Evolutionary conservation across 2,329 filamentous ascomycete genomes (phyloP), one percentile per base, ranked within the genome.

Genomic region (Diaporthe eres): DNA sequence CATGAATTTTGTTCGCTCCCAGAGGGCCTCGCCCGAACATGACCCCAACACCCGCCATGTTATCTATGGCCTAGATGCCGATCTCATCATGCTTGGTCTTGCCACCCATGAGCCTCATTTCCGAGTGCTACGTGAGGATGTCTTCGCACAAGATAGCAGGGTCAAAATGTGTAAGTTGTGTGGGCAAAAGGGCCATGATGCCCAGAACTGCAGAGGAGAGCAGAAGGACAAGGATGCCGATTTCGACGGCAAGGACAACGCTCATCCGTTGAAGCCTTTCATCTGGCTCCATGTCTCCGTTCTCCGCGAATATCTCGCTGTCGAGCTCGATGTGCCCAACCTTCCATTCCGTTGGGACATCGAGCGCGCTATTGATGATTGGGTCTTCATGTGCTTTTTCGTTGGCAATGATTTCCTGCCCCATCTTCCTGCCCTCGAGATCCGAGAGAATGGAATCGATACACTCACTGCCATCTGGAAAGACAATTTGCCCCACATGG

Each of bases 311-410:
- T 99, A 99, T 83, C 89, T 99, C 73, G 95, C 94, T 75, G 93
- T 95, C 71, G 97, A 99, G 85, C 92, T 99, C 80, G 90, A 94
- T 81, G 93, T 98, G 47, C 93, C 95, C 25, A 90, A 92, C 74
- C 91, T 98, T 79, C 93, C 93, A 2, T 98, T 98, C 85, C 91
- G 91, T 73, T 98, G 98, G 84, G 95, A 99, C 82, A 88, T 99
- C 60, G 97, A 99, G 85, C 92, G 97, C 78, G 96, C 96, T 37
- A 91, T 98, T 76, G 97, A 98, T 84, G 96, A 98, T 83, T 98
- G 96, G 97, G 95, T 98, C 19, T 98, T 98, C 84, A 97, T 98
- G 92, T 98, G 96, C 86, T 98, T 97, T 86, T 98, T 98, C 83
- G 96, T 98, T 74, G 96, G 96, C 79, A 99, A 99, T 85, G 97